A percentile compares a stretch with the other conserved stretches of the same genome.
phyloP scores from a whole-genome alignment of 2,329 filamentous ascomycete species.

The Sclerotinia minor region DNA sequence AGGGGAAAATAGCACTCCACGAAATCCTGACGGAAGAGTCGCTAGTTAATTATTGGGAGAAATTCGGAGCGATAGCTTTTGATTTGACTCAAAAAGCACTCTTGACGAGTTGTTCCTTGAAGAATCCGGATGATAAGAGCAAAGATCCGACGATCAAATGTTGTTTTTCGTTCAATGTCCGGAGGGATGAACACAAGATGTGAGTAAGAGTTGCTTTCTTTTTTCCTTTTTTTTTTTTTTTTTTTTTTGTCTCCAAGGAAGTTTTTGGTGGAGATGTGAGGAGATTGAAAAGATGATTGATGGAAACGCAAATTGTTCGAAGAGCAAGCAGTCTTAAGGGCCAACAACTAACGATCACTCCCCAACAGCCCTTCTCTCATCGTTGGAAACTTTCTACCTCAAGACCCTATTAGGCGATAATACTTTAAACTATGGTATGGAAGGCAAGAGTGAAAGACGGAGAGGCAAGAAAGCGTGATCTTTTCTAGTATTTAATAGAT shows the following conservation, averaged over 20 bases:
- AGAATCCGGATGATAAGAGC: constrained; percentile 71
- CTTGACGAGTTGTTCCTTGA: constrained; percentile 87
- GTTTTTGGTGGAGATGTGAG: neutral
- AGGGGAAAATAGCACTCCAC: constrained; percentile 94
- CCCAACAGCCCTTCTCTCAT: constrained; percentile 78
- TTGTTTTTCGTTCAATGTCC: constrained; percentile 97
- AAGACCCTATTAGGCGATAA: constrained; percentile 59
- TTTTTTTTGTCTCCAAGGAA: neutral
- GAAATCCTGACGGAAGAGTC: constrained; percentile 95
- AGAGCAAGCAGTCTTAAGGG: neutral
- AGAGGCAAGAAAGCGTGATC: neutral
- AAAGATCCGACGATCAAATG: constrained; percentile 78
- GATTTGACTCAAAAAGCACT: constrained; percentile 92
- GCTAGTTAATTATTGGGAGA: constrained; percentile 97
- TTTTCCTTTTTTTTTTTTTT: constrained; percentile 23
- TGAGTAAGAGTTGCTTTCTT: constrained; percentile 52
- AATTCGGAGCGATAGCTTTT: constrained; percentile 97
- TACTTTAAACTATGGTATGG: constrained; percentile 36
- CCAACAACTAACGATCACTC: neutral
- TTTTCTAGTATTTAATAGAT: constrained; percentile 19
- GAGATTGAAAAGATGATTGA: neutral
- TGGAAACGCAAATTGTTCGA: neutral
- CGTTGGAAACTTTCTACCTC: constrained; percentile 93
- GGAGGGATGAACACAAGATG: constrained; percentile 94
- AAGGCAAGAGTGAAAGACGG: constrained; percentile 25